These are phyloP conservation scores for Penicillium bovifimosum DNA, from an alignment of 495 filamentous ascomycete genomes.

Conservation along the genomic window DNA sequence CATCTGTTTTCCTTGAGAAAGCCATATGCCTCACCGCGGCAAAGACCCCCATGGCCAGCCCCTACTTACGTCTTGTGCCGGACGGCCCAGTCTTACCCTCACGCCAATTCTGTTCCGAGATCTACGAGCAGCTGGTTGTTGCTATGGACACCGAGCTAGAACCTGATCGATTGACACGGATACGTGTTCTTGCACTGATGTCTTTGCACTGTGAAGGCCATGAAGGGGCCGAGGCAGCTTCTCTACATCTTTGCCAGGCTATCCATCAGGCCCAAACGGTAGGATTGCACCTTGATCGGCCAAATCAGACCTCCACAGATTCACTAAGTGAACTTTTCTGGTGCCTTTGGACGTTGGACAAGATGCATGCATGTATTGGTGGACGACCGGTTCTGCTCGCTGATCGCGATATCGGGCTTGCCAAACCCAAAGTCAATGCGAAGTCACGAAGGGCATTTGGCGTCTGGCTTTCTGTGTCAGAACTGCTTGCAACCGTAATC, in stretches of 20 bases:
- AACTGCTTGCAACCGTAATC: slow-evolving; percentile 59
- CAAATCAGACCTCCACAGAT: slow-evolving; percentile 30
- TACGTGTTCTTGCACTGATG: slow-evolving; percentile 41
- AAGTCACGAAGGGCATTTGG: slow-evolving; percentile 36
- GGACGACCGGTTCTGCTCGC: slow-evolving; percentile 61
- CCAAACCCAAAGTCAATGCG: slow-evolving; percentile 18
- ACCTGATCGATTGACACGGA: slow-evolving; percentile 38
- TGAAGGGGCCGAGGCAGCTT: slow-evolving; percentile 42
- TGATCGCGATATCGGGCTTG: slow-evolving; percentile 55
- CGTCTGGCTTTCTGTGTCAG: slow-evolving; percentile 48
- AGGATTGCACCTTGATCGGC: slow-evolving; percentile 54
- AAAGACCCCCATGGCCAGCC: slow-evolving; percentile 31
- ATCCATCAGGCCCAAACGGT: slow-evolving; percentile 61
- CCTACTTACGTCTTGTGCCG: slow-evolving; percentile 28
- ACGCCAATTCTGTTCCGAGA: slow-evolving; percentile 32
- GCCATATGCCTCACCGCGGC: slow-evolving; percentile 44
- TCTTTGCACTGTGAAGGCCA: slow-evolving; percentile 43
- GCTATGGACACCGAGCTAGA: slow-evolving; percentile 40
- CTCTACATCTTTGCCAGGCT: slow-evolving; percentile 40
- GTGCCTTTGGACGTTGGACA: slow-evolving; percentile 63
- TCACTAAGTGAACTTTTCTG: slow-evolving; percentile 55
- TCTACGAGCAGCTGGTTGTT: slow-evolving; percentile 35
- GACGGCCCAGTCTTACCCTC: slow-evolving; percentile 21
- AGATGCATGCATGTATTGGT: slow-evolving; percentile 56
- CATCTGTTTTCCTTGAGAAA: slow-evolving; percentile 36